A percentile compares a stretch with the other conserved stretches of the same genome.
Conservation (phyloP, 192 early-diverging fungal species). For the Mortierella antarctica region DNA sequence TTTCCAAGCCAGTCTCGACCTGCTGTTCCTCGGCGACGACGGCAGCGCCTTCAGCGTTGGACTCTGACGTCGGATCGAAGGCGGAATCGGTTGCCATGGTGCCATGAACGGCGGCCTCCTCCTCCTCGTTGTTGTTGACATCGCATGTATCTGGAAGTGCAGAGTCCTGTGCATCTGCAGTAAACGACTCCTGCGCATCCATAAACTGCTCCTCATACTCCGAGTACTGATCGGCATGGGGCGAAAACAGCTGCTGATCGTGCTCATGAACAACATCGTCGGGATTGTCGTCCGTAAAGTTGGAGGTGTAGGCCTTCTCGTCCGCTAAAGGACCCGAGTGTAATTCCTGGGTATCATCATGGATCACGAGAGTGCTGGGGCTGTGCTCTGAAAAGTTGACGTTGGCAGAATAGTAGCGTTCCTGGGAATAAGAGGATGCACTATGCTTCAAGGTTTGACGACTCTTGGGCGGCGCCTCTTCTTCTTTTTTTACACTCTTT, state of each 20-base stretch:
- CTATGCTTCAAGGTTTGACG: not conserved
- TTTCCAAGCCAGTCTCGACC: not conserved
- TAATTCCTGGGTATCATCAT: not conserved
- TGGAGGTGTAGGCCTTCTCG: constrained; percentile 4
- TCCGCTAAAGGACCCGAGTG: not conserved
- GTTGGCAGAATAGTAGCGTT: constrained; percentile 17
- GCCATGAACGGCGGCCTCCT: not conserved
- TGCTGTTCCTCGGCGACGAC: not conserved
- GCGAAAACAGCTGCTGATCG: not conserved
- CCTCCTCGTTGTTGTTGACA: not conserved
- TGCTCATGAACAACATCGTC: not conserved
- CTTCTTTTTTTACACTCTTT: not conserved
- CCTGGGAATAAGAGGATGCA: constrained; percentile 25
- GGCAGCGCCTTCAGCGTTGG: not conserved
- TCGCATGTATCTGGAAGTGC: too few species aligned
- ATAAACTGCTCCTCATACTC: not conserved
- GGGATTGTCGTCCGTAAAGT: not conserved
- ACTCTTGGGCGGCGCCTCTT: not conserved
- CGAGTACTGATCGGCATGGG: too few species aligned
- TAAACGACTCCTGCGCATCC: not conserved
- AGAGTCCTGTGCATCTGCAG: not conserved
- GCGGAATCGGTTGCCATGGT: too few species aligned
- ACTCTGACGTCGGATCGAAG: not conserved
- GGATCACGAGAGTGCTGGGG: not conserved
- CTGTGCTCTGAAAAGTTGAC: constrained; percentile 1